Evolutionary conservation across 768 basidiomycete genomes (phyloP), one percentile per base, ranked within the genome.

Genomic region (Leccinum disarticulatum): DNA sequence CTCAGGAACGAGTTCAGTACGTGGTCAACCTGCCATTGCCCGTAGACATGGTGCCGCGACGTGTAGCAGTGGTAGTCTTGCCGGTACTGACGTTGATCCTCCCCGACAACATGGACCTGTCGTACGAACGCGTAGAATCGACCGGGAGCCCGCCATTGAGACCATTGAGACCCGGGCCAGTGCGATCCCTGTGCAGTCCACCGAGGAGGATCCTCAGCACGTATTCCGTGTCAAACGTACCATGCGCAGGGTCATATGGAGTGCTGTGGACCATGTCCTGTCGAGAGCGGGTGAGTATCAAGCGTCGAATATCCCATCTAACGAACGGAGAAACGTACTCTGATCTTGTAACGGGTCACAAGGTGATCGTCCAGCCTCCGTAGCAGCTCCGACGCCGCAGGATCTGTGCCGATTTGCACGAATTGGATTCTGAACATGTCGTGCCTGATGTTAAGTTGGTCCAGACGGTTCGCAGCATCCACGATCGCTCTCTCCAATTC

Each of bases 181-280:
- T 30, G 2, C 54, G 62, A 14, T 63, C 63, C 55, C 64, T 61
- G 49, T 61, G 57, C 14, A 73, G 3, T 52, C 69, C 58, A 5
- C 73, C 73, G n/a, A 73, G 68, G 13, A 73, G 68, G 47, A 73
- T 71, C 65, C 73, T 73, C 13, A 74, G 35, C 73, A 73, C 74
- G 59, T 74, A 73, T 46, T 73, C 73, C 10, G 73, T 70, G 60
- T 74, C 68, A 28, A 73, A 73, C 5, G 49, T 57, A 58, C 73
- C 73, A 3, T 68, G 60, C 22, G 56, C 65, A 46, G 66, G 71
- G 51, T 74, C 70, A 54, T 60, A 81, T 10, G 75, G 74, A 4
- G 78, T 79, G 41, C 78, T 77, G 65, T 81, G 80, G 6, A 82
- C 79, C 28, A 82, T 76, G 58, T 82, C 81, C 70, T 80, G 61